Conservation (phyloP, 208 protist genomes). For the Crithidia bombi region DNA sequence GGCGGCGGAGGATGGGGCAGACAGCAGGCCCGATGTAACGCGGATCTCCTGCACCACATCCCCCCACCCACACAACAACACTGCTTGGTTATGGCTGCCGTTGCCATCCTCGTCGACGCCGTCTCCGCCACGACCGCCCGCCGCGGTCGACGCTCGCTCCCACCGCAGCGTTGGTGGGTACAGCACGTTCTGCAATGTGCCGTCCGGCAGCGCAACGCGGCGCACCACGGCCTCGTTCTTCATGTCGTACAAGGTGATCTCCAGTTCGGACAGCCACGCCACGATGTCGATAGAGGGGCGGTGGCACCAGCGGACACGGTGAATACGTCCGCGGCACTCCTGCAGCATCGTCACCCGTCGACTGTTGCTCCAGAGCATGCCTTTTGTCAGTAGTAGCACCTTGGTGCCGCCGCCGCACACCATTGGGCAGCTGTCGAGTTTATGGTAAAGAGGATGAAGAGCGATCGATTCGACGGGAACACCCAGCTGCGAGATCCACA, state of each 20-base stretch:
- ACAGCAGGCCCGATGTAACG: slow-evolving; percentile 9
- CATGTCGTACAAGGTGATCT: slow-evolving; percentile 62
- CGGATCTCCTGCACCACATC: slow-evolving; percentile 66
- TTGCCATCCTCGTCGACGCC: neutral
- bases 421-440: slow-evolving; percentile 52
- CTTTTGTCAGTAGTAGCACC: slow-evolving; percentile 50
- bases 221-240: slow-evolving; percentile 38
- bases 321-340: slow-evolving; percentile 56
- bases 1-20: neutral
- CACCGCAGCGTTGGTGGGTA: slow-evolving; percentile 66
- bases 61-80: slow-evolving; percentile 70
- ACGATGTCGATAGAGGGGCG: slow-evolving; percentile 39
- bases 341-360: slow-evolving; percentile 52
- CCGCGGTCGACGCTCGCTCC: slow-evolving; percentile 24
- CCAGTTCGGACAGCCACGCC: slow-evolving; percentile 69
- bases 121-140: neutral
- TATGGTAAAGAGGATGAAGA: slow-evolving; percentile 60
- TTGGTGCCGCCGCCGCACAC: slow-evolving; percentile 50
- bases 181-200: slow-evolving; percentile 36
- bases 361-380: slow-evolving; percentile 50
- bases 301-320: slow-evolving; percentile 64
- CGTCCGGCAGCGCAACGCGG: slow-evolving; percentile 16
- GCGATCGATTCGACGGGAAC: slow-evolving; percentile 53
- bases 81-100: slow-evolving; percentile 43
- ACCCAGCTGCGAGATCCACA: slow-evolving; percentile 55